Evolutionary conservation across 2,329 filamentous ascomycete species (phyloP), one percentile per base, ranked within the genome.

Genomic region (Diaporthe ampelina): DNA sequence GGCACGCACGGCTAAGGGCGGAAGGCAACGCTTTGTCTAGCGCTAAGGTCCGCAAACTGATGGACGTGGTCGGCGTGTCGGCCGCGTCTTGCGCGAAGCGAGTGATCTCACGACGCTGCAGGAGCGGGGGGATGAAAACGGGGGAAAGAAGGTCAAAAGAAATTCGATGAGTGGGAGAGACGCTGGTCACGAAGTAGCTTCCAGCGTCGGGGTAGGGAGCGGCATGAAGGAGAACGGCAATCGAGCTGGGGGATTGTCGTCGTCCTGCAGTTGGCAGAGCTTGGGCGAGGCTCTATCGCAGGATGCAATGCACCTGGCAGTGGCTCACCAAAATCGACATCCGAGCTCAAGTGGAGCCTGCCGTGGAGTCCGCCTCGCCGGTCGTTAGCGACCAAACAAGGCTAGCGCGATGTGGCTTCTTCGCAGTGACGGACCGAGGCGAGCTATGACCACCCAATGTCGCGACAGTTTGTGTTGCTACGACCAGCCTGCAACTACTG

Each of bases 161-260:
- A 77, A 68, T 48, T 73, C 70, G 75, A 74, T 76, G 72, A 57
- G 59, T 69, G 68, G 61, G 73, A 74, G 43, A 48, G 24, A 69
- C 26, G 67, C 72, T 54, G 48, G 72, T 71, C 67, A 43, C 35
- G 29, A 21, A 29, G 67, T 15, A 52, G 50, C 21, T 65, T 65
- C 43, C 71, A 75, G 43, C 68, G 67, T 45, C 65, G 37, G 32
- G 29, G 17, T 61, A 61, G 71, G 35, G 57, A 71, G 50, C 61
- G 68, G 45, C 32, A 61, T 35, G 21, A 50, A 59, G 67, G 35
- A 45, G 57, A 17, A 43, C 59, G 54, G 70, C 70, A 54, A 40
- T 68, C 63, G 35, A 67, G 45, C 37, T 67, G 45, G 67, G 52
- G 17, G 58, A 40, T 40, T 32, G 67, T 58, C 40, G 59, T 40